phyloP scores from a whole-genome alignment of 176 grass and related monocot genomes.

The Rhynchospora breviuscula region DNA sequence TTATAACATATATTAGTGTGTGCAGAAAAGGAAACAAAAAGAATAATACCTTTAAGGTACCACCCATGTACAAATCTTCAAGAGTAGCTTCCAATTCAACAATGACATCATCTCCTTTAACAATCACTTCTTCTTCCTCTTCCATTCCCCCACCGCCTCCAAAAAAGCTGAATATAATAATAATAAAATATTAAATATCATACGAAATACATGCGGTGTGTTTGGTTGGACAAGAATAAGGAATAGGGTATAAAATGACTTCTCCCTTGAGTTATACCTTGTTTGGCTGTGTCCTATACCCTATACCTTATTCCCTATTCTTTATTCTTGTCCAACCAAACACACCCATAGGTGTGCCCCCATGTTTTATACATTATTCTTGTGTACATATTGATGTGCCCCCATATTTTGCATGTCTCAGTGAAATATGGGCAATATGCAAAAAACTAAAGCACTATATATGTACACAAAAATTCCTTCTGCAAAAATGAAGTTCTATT shows the following conservation, averaged over 20 bases:
- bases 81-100: conserved; percentile 95
- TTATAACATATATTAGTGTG: background rate
- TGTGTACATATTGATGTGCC: too few relatives aligned
- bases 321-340: too few relatives aligned
- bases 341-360: too few relatives aligned
- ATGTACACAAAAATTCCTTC: too few relatives aligned
- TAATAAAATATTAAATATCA: background rate
- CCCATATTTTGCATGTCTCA: background rate
- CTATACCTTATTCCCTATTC: too few relatives aligned
- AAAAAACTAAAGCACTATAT: background rate
- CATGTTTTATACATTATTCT: too few relatives aligned
- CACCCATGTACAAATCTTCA: conserved; percentile 97
- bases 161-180: conserved; percentile 57
- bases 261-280: too few relatives aligned
- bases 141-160: conserved; percentile 65
- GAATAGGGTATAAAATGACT: too few relatives aligned
- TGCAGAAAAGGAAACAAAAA: background rate
- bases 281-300: too few relatives aligned
- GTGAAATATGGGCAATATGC: background rate
- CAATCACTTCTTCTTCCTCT: conserved; percentile 79
- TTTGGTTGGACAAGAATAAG: too few relatives aligned
- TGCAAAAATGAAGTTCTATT: background rate
- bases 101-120: conserved; percentile 92
- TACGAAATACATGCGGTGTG: too few relatives aligned
- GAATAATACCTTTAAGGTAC: conserved; percentile 72